These are phyloP conservation scores for Spencermartinsiella europaea DNA, from an alignment of 805 yeast genomes.

Conservation along the genomic window DNA sequence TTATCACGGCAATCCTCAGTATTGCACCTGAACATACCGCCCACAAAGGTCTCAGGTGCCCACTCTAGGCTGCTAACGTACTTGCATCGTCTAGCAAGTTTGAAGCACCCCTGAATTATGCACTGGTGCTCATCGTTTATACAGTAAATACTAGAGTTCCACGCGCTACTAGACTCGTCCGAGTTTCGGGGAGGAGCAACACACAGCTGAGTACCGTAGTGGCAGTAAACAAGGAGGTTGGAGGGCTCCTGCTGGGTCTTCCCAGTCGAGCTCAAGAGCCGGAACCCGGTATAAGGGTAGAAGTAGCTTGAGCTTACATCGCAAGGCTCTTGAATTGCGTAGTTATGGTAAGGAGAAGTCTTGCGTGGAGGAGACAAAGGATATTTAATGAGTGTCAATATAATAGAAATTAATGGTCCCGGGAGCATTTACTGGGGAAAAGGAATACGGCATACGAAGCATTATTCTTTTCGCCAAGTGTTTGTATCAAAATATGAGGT, in stretches of 20 bases:
- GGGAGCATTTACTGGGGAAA: too few species aligned
- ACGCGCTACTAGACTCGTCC: too few species aligned
- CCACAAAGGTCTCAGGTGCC: conserved; percentile 56
- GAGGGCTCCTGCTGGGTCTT: not conserved
- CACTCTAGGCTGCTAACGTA: conserved; percentile 46
- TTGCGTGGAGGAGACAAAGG: too few species aligned
- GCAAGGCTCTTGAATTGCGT: conserved; percentile 14
- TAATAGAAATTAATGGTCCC: too few species aligned
- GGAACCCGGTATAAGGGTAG: conserved; percentile 21
- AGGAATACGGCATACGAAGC: too few species aligned
- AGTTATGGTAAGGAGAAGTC: conserved; percentile 15
- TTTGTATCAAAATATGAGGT: too few species aligned
- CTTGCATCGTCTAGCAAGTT: conserved; percentile 51
- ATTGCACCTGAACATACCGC: conserved; percentile 53
- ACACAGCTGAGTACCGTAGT: not conserved
- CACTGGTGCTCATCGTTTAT: not conserved
- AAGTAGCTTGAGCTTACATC: conserved; percentile 18
- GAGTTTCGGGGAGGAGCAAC: not conserved
- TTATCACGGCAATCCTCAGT: conserved; percentile 6
- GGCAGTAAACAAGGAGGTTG: not conserved
- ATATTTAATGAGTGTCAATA: too few species aligned
- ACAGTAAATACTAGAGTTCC: not conserved
- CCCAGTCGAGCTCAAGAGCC: conserved; percentile 7
- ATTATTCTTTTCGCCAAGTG: too few species aligned
- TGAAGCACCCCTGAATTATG: conserved; percentile 39